Conservation (phyloP, 176 grass and related monocot genomes). For the Luzula sylvatica region DNA sequence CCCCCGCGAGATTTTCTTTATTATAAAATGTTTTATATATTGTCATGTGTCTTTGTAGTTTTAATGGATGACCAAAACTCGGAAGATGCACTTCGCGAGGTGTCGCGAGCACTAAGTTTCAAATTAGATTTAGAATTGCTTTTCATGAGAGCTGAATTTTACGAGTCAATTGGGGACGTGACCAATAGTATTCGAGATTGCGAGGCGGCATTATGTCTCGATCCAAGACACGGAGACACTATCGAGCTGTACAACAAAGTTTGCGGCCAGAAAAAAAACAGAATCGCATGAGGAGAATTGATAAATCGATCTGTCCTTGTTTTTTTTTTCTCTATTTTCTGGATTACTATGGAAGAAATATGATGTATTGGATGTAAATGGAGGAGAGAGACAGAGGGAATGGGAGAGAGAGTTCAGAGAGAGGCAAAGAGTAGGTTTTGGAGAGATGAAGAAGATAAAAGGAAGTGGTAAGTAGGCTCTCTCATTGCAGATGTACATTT, state of each 20-base stretch:
- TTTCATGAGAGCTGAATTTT: slow-evolving; percentile 74
- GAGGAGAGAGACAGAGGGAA: slow-evolving; percentile 5
- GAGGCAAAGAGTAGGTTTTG: slow-evolving; percentile 14
- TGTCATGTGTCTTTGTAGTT: slow-evolving; percentile 17
- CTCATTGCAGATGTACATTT: no score
- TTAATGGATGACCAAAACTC: slow-evolving; percentile 87
- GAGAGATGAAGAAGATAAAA: slow-evolving; percentile 4
- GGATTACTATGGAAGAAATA: slow-evolving; percentile 10
- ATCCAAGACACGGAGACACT: slow-evolving; percentile 60
- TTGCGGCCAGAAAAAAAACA: slow-evolving; percentile 13
- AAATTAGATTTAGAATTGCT: slow-evolving; percentile 81
- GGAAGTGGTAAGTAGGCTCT: slow-evolving; percentile 16
- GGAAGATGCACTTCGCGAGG: slow-evolving; percentile 64
- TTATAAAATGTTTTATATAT: neutral
- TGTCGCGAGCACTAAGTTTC: slow-evolving; percentile 52
- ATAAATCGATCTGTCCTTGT: neutral
- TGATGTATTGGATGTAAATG: slow-evolving; percentile 10
- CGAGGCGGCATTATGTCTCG: slow-evolving; percentile 76
- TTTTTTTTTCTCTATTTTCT: slow-evolving; percentile 19
- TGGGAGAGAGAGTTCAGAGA: neutral
- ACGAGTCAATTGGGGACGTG: slow-evolving; percentile 56
- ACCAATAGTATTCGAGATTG: slow-evolving; percentile 52
- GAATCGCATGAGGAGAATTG: slow-evolving; percentile 24
- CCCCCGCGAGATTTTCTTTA: neutral
- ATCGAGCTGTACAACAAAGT: slow-evolving; percentile 77